Evolutionary conservation across 2,329 filamentous ascomycete species (phyloP).

Genomic region (Exophiala viscosa): DNA sequence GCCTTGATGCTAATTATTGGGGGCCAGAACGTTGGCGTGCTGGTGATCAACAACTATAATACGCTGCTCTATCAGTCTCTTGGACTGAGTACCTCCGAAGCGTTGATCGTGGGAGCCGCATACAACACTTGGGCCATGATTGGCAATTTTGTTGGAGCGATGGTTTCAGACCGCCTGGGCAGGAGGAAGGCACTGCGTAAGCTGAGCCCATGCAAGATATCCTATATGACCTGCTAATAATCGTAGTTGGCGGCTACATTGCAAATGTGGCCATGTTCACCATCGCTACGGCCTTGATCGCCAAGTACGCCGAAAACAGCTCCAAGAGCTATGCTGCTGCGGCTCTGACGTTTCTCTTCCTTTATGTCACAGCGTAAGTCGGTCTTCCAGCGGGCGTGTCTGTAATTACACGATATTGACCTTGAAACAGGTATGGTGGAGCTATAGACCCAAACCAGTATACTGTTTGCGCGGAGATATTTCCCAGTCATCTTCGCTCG

Average conservation of each 20-base stretch:
- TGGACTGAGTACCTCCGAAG: constrained; percentile 1
- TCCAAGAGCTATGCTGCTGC: constrained; percentile 1
- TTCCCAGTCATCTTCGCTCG: constrained; percentile 16
- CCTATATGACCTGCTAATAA: neutral
- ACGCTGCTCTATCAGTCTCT: constrained; percentile 10
- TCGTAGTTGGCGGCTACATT: constrained; percentile 6
- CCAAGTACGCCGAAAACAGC: constrained; percentile 1
- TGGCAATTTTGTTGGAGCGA: constrained; percentile 11
- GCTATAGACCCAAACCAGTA: constrained; percentile 46
- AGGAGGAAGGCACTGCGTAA: constrained; percentile 8
- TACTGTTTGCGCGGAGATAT: constrained; percentile 36
- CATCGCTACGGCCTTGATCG: constrained; percentile 11
- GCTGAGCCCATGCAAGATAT: neutral
- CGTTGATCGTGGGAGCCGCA: constrained; percentile 4
- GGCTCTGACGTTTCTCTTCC: constrained; percentile 7
- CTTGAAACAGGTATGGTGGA: constrained; percentile 1
- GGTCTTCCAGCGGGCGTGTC: neutral
- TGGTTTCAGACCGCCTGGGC: constrained; percentile 5
- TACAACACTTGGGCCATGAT: constrained; percentile 14
- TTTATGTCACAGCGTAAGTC: constrained; percentile 11
- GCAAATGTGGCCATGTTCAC: constrained; percentile 5
- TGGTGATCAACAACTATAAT: constrained; percentile 14
- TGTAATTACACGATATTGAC: neutral
- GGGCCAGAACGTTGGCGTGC: constrained; percentile 5
- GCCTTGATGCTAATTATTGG: constrained; percentile 3